phyloP scores from a whole-genome alignment of 2,329 filamentous ascomycete genomes.

The Alternaria tenuissima region DNA sequence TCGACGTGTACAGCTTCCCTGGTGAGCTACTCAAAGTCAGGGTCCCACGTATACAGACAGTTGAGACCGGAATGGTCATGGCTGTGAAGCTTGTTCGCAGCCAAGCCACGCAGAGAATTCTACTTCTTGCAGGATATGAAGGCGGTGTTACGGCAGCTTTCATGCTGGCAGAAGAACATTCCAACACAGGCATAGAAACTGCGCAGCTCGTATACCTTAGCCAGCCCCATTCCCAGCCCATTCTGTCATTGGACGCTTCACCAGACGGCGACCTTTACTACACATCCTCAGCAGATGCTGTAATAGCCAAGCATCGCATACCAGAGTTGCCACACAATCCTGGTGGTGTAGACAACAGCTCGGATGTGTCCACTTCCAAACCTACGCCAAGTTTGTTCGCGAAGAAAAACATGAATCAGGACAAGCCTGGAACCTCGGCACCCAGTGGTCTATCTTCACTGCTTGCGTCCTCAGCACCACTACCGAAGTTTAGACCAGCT shows the following conservation, averaged over 20 bases:
- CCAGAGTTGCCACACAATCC: conserved; percentile 43
- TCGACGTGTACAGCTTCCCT: conserved; percentile 87
- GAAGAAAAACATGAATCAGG: conserved; percentile 22
- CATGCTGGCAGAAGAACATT: conserved; percentile 55
- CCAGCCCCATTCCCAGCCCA: conserved; percentile 77
- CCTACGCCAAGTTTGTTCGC: conserved; percentile 22
- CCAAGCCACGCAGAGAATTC: conserved; percentile 54
- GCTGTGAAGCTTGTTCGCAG: conserved; percentile 62
- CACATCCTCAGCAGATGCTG: conserved; percentile 82
- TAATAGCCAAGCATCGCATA: conserved; percentile 79
- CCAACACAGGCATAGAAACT: conserved; percentile 34
- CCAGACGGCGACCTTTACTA: conserved; percentile 66
- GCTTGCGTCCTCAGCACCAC: conserved; percentile 24
- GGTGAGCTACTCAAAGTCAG: conserved; percentile 73
- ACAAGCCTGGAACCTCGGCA: conserved; percentile 6
- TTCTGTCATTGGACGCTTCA: conserved; percentile 68
- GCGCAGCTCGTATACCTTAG: conserved; percentile 67
- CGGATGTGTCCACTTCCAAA: conserved; percentile 7
- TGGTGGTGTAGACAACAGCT: neutral
- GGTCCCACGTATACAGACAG: conserved; percentile 56
- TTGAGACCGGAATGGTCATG: conserved; percentile 82
- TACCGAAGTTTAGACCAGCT: conserved; percentile 15
- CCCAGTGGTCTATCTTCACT: conserved; percentile 37
- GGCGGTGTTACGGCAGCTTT: conserved; percentile 78
- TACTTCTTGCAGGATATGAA: conserved; percentile 82